These are phyloP conservation scores for Blastomyces parvus DNA, from an alignment of 2,329 filamentous ascomycete species.

Conservation along the genomic window DNA sequence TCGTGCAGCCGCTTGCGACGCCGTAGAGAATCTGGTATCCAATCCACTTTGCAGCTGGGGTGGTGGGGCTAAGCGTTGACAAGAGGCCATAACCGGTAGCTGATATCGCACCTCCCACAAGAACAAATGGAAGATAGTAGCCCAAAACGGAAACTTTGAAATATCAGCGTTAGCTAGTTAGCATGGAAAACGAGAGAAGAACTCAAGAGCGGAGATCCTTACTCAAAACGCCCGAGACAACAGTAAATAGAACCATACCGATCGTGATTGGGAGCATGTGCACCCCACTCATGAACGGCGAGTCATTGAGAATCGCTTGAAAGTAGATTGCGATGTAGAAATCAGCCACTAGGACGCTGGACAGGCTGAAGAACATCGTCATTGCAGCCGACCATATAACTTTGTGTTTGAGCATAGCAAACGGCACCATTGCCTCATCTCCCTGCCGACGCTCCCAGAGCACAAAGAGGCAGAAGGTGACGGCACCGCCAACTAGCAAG, in stretches of 20 bases:
- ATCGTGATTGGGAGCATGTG: conserved; percentile 31
- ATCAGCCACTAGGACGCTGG: conserved; percentile 20
- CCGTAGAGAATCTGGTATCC: conserved; percentile 26
- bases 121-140: conserved; percentile 27
- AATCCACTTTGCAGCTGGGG: conserved; percentile 20
- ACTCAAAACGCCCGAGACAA: conserved; percentile 16
- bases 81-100: conserved; percentile 27
- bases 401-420: conserved; percentile 24
- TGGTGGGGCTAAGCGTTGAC: conserved; percentile 21
- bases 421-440: conserved; percentile 32
- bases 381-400: conserved; percentile 24
- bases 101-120: conserved; percentile 22
- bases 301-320: conserved; percentile 30
- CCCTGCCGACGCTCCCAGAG: conserved; percentile 29
- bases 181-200: background rate
- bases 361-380: conserved; percentile 21
- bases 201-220: background rate
- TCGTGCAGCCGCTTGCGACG: conserved; percentile 14
- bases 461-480: conserved; percentile 25
- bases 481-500: conserved; percentile 25
- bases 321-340: conserved; percentile 36
- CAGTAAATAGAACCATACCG: conserved; percentile 14
- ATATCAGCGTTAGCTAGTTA: background rate
- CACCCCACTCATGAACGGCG: conserved; percentile 32
- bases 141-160: conserved; percentile 22